These are phyloP conservation scores for Rhynchospora pubera DNA, from an alignment of 176 grass and related monocot genomes.

Conservation along the genomic window DNA sequence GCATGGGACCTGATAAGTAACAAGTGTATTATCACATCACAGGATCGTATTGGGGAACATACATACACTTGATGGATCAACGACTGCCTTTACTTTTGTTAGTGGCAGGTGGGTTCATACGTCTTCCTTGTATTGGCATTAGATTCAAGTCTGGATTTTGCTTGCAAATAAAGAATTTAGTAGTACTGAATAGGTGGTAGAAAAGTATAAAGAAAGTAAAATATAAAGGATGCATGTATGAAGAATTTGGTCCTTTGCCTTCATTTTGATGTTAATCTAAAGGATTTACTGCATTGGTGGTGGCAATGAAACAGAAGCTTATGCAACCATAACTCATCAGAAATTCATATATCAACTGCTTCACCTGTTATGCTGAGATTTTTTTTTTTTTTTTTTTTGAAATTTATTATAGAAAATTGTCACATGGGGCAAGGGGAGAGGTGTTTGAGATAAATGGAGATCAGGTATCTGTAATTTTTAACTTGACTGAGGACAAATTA, in stretches of 20 bases:
- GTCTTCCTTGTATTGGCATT: constrained; percentile 25
- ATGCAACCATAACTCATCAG: background rate
- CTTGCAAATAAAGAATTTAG: constrained; percentile 14
- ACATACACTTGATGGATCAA: constrained; percentile 91
- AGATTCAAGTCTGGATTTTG: constrained; percentile 6
- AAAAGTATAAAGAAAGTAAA: no score
- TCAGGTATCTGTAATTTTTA: constrained; percentile 88
- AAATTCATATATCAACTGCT: constrained; percentile 4
- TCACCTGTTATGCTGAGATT: constrained; percentile 10
- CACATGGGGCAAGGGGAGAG: constrained; percentile 70
- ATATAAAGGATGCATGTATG: no score
- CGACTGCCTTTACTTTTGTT: constrained; percentile 77
- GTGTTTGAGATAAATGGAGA: constrained; percentile 74
- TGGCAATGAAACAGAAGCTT: background rate
- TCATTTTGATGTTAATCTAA: background rate
- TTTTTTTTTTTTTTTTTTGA: constrained; percentile 1
- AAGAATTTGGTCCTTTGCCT: background rate
- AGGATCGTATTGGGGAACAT: constrained; percentile 91
- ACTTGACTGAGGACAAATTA: constrained; percentile 36
- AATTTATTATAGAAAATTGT: constrained; percentile 55
- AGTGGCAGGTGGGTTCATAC: constrained; percentile 73
- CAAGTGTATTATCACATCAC: constrained; percentile 46
- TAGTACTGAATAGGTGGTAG: background rate
- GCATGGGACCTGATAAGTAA: constrained; percentile 39
- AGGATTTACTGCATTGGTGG: background rate